Conservation (phyloP, 108 stramenopile species). For the Cyclostephanos tholiformis region DNA sequence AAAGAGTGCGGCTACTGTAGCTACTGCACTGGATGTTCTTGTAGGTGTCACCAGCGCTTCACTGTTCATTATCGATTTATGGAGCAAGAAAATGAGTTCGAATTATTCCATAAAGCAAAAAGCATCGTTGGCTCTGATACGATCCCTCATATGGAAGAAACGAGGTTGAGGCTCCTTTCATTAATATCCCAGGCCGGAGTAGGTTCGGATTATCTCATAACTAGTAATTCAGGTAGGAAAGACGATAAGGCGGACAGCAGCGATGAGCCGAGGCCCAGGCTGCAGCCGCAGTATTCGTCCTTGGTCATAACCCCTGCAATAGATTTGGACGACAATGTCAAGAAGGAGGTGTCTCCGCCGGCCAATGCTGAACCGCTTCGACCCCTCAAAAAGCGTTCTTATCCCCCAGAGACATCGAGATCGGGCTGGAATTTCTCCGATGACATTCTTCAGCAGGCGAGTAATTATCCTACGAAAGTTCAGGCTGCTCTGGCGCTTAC, state of each 20-base stretch:
- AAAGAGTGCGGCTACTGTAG: slow-evolving; percentile 53
- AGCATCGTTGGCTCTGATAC: slow-evolving; percentile 31
- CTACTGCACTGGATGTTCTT: slow-evolving; percentile 72
- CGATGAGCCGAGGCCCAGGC: neutral
- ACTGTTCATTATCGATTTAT: slow-evolving; percentile 69
- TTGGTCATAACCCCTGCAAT: neutral
- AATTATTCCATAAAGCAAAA: slow-evolving; percentile 44
- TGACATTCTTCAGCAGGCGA: neutral
- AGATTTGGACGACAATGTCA: neutral
- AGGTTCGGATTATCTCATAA: neutral
- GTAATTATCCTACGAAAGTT: neutral
- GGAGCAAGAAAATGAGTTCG: slow-evolving; percentile 41
- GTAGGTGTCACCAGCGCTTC: slow-evolving; percentile 71
- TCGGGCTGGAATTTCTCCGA: neutral
- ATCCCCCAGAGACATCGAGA: neutral
- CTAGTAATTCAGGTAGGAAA: neutral
- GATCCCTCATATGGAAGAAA: slow-evolving; percentile 27
- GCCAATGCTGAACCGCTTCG: neutral
- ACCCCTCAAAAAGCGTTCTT: neutral
- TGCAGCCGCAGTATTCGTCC: neutral
- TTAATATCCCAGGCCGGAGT: slow-evolving; percentile 8
- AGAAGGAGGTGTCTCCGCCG: neutral
- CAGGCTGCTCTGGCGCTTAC: neutral
- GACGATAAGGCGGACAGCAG: neutral
- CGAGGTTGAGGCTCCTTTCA: slow-evolving; percentile 40